phyloP scores from a whole-genome alignment of 441 rosid species.

The Erodium chrysanthum region DNA sequence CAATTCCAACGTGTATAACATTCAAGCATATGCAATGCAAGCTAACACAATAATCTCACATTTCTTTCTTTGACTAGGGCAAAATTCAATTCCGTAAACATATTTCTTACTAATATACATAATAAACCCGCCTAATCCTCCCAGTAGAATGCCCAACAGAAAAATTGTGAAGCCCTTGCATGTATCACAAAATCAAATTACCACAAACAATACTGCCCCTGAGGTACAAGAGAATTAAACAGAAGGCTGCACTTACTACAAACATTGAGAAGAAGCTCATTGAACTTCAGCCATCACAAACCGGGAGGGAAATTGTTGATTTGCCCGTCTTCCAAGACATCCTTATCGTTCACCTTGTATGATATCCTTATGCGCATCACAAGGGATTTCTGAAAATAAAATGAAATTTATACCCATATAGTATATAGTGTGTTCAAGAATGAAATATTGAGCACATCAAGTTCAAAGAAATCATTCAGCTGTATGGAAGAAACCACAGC shows the following conservation, averaged over 20 bases:
- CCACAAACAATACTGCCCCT: slow-evolving; percentile 23
- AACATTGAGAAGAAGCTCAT: slow-evolving; percentile 17
- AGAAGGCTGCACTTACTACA: slow-evolving; percentile 24
- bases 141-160: background rate
- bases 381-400: slow-evolving; percentile 63
- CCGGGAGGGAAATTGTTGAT: slow-evolving; percentile 74
- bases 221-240: slow-evolving; percentile 20
- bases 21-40: no score
- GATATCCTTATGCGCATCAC: slow-evolving; percentile 90
- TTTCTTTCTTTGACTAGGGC: no score
- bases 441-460: background rate
- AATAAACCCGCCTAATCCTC: slow-evolving; percentile 1
- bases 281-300: slow-evolving; percentile 33
- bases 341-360: slow-evolving; percentile 63
- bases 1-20: no score
- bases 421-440: background rate
- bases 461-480: background rate
- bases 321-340: slow-evolving; percentile 83
- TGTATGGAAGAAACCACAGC: no score
- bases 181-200: slow-evolving; percentile 15
- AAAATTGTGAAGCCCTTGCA: background rate
- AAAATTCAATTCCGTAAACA: background rate
- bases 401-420: slow-evolving; percentile 11
- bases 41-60: no score
- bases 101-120: background rate